These are phyloP conservation scores for Abortiporus biennis DNA, from an alignment of 1,284 basidiomycete species.

Conservation along the genomic window DNA sequence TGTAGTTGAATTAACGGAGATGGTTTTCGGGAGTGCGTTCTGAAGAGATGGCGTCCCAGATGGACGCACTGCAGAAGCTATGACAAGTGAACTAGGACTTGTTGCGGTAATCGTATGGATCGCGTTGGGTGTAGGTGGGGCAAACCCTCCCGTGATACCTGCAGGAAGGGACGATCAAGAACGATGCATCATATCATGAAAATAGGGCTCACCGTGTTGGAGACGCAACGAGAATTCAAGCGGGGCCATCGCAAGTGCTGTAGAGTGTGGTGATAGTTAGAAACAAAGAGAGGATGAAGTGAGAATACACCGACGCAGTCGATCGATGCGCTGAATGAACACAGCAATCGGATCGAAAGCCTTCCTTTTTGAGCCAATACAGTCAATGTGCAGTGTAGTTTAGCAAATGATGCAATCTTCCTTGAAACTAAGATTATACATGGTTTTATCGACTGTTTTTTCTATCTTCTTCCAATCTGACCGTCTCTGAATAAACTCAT, in stretches of 20 bases:
- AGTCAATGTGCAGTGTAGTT: slow-evolving; percentile 7
- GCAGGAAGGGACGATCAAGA: neutral
- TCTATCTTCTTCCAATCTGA: slow-evolving; percentile 98
- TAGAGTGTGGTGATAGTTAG: neutral
- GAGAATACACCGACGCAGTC: neutral
- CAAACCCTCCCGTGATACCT: slow-evolving; percentile 74
- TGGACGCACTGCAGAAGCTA: slow-evolving; percentile 42
- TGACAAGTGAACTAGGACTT: slow-evolving; percentile 31
- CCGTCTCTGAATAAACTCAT: slow-evolving; percentile 89
- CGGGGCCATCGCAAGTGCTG: slow-evolving; percentile 20
- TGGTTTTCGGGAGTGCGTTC: slow-evolving; percentile 36
- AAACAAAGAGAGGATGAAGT: neutral
- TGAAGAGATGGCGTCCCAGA: slow-evolving; percentile 40
- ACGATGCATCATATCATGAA: neutral
- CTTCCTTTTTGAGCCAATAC: neutral
- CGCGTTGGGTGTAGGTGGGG: slow-evolving; percentile 55
- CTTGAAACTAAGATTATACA: slow-evolving; percentile 91
- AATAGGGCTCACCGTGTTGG: slow-evolving; percentile 25
- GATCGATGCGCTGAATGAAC: neutral
- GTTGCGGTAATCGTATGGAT: slow-evolving; percentile 45
- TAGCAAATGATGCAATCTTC: slow-evolving; percentile 74
- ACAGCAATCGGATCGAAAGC: slow-evolving; percentile 2
- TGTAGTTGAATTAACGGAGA: slow-evolving; percentile 30
- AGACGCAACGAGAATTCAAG: slow-evolving; percentile 29
- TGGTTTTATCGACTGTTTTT: slow-evolving; percentile 89